Evolutionary conservation across 2,329 filamentous ascomycete species (phyloP).

Genomic region (Colletotrichum acutatum): DNA sequence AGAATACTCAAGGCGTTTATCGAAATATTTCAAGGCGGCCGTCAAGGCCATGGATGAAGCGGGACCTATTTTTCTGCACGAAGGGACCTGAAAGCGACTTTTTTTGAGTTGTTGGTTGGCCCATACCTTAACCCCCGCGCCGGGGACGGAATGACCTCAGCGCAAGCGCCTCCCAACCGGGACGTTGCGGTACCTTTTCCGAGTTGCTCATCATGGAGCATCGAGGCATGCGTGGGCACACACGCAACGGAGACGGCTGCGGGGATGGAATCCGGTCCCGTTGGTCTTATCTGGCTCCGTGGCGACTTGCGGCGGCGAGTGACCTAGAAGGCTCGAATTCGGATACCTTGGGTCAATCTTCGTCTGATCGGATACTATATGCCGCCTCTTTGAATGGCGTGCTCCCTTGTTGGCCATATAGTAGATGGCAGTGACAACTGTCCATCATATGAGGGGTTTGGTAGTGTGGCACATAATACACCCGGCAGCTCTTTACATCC

Average conservation of each 20-base stretch:
- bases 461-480: background rate
- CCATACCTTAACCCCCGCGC: background rate
- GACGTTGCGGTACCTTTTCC: background rate
- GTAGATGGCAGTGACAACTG: background rate
- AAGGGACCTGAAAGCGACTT: conserved; percentile 17
- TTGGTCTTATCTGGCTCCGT: background rate
- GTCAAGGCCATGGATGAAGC: background rate
- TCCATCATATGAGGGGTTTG: background rate
- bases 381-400: background rate
- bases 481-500: background rate
- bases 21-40: too few relatives aligned
- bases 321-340: background rate
- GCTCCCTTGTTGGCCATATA: background rate
- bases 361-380: background rate
- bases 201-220: background rate
- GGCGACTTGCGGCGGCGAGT: background rate
- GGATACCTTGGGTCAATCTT: background rate
- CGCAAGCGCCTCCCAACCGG: background rate
- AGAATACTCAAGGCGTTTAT: background rate
- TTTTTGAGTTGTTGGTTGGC: background rate
- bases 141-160: background rate
- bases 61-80: conserved; percentile 1
- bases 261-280: background rate
- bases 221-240: background rate
- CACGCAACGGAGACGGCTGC: background rate